Base-by-base conservation (phyloP, 768 basidiomycete species). In the Gymnopilus junonius region DNA sequence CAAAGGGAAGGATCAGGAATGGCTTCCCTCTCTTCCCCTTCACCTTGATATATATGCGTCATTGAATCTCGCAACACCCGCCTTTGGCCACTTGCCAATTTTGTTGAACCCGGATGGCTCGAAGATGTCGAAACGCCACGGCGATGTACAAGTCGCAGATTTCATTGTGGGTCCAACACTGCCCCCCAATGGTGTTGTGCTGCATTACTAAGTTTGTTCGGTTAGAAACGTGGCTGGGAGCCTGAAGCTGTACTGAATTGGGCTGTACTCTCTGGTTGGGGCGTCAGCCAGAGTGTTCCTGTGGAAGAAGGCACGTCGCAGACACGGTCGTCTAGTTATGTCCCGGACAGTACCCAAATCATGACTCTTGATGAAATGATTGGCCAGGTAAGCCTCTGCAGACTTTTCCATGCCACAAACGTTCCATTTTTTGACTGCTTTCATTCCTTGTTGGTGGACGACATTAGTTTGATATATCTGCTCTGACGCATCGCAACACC, bases 231-330 rank as follows among this genome's bases (percentile, higher is more conserved):
- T 48, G 96, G 95, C 0, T 99, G 94, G 89, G 96, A 99, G 70
- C 92, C 95, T 0, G 83, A 83, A 43, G 94, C 95, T 2, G 75
- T 99, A 14, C 76, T 96, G 25, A 99, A 99, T 70, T 99, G 96
- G 90, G 84, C 98, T 8, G 94, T 94, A 5, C 79, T 99, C 17
- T 90, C 94, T n/a, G 96, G 97, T 1, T 98, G 96, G 93, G 93
- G 95, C 23, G 86, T 83, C 10, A 80, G 83, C 8, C 81, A 64
- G 21, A 34, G 29, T 35, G 53, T 31, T 4, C 31, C 57, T 8
- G 48, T 66, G n/a, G 62, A 76, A 8, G 67, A 71, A 27, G 62
- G 67, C 58, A 23, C 63, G 20, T 65, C 76, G 34, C 56, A 72
- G 42, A 55, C 73, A 68, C 59, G 64, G 55, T 54, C 61, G 65